These are phyloP conservation scores for Rhizopus sp. DNA, from an alignment of 371 early-diverging fungal species.

Conservation along the genomic window DNA sequence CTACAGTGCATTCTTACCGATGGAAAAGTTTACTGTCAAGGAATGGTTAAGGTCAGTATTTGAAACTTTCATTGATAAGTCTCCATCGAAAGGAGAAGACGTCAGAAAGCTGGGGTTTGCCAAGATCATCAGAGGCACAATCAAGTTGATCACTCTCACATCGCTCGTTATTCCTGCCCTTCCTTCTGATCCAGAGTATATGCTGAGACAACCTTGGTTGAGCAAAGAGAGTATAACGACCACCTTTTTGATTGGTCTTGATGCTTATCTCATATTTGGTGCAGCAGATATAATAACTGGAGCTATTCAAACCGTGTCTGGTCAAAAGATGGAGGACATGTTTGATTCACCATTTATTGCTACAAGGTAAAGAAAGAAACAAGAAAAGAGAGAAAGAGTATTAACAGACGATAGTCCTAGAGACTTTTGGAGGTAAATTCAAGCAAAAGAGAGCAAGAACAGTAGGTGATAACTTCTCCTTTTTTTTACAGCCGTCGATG, in stretches of 20 bases:
- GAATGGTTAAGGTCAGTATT: conserved; percentile 24
- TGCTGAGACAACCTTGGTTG: conserved; percentile 16
- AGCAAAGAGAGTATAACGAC: conserved; percentile 12
- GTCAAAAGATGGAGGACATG: conserved; percentile 24
- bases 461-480: not conserved
- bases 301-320: conserved; percentile 15
- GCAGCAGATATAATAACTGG: conserved; percentile 17
- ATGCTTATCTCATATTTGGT: conserved; percentile 21
- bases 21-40: conserved; percentile 8
- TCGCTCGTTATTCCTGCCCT: conserved; percentile 23
- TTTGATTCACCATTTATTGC: conserved; percentile 26
- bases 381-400: not conserved
- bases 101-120: conserved; percentile 12
- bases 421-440: conserved; percentile 46
- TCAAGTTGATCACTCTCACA: conserved; percentile 17
- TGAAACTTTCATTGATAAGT: conserved; percentile 19
- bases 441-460: not conserved
- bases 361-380: conserved; percentile 17
- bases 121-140: conserved; percentile 21
- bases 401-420: conserved; percentile 25
- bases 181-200: conserved; percentile 18
- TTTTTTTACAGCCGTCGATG: conserved; percentile 32
- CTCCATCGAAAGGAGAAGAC: not conserved
- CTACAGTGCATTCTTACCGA: conserved; percentile 29
- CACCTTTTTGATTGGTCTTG: conserved; percentile 24